phyloP scores from a whole-genome alignment of 768 basidiomycete species.

The Lactifluus subvellereus region DNA sequence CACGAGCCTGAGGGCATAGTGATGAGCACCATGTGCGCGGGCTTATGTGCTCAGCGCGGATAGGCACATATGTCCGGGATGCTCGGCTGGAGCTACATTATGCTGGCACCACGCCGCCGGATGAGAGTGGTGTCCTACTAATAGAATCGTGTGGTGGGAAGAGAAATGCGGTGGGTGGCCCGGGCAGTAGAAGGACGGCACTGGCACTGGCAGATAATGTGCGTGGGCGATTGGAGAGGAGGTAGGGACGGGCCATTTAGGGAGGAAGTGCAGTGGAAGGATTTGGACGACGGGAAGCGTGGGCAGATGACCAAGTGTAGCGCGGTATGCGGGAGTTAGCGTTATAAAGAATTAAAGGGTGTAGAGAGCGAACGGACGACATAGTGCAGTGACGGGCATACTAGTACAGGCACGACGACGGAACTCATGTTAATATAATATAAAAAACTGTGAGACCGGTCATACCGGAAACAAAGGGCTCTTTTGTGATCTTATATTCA shows the following conservation, averaged over 20 bases:
- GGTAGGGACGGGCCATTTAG: conserved; percentile 51
- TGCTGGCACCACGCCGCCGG: conserved; percentile 28
- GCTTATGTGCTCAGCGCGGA: conserved; percentile 78
- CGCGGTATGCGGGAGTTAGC: conserved; percentile 35
- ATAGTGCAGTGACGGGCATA: no score
- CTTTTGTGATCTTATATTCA: conserved; percentile 71
- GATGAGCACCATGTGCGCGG: conserved; percentile 94
- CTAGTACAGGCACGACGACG: conserved; percentile 58
- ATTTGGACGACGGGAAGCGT: conserved; percentile 38
- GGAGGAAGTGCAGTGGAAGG: conserved; percentile 46
- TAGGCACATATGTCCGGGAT: conserved; percentile 36
- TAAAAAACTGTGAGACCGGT: conserved; percentile 63
- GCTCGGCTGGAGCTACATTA: not conserved
- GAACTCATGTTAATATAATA: conserved; percentile 55
- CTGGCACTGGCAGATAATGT: conserved; percentile 35
- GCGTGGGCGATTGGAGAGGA: conserved; percentile 55
- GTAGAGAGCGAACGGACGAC: conserved; percentile 26
- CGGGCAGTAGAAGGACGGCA: conserved; percentile 32
- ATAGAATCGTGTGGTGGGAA: conserved; percentile 37
- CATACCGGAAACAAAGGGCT: conserved; percentile 72
- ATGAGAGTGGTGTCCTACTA: conserved; percentile 46
- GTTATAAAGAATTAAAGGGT: not conserved
- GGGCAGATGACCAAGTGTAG: conserved; percentile 58
- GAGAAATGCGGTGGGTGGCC: conserved; percentile 38
- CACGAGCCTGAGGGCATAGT: conserved; percentile 87